These are phyloP conservation scores for Penicillium cinerascens DNA, from an alignment of 495 filamentous ascomycete species.

Conservation along the genomic window DNA sequence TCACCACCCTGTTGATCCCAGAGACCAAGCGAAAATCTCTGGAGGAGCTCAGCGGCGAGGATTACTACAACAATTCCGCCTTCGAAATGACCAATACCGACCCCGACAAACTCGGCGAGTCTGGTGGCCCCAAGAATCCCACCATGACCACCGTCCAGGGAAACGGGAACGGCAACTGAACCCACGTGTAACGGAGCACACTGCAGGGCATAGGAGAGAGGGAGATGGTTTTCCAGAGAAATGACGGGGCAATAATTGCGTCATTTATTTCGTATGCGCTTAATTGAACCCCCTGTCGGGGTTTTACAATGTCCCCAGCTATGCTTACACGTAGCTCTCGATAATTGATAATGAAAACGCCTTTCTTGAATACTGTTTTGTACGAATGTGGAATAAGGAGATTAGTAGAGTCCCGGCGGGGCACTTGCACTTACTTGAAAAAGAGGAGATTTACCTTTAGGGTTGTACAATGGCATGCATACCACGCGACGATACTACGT, in stretches of 20 bases:
- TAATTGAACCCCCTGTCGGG: not conserved
- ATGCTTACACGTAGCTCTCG: not conserved
- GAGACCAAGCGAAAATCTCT: conserved; percentile 71
- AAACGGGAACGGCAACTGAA: not conserved
- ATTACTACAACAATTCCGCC: not conserved
- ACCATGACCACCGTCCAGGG: not conserved
- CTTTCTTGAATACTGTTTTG: not conserved
- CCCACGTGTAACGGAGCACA: not conserved
- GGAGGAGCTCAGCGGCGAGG: conserved; percentile 17
- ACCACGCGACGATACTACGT: not conserved
- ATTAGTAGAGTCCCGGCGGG: not conserved
- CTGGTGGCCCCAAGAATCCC: not conserved
- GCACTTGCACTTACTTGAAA: not conserved
- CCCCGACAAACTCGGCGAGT: not conserved
- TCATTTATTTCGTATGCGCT: not conserved
- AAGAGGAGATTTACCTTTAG: not conserved
- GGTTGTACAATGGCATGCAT: not conserved
- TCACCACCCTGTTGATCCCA: conserved; percentile 63
- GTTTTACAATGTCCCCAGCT: not conserved
- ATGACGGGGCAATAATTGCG: not conserved
- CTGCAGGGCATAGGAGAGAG: not conserved
- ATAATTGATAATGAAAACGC: not conserved
- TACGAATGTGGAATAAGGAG: not conserved
- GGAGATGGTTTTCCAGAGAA: not conserved
- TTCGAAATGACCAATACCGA: not conserved